A percentile compares a stretch with the other conserved stretches of the same genome.
These are phyloP conservation scores for Emericellopsis terricola DNA, from an alignment of 495 filamentous ascomycete species.

Conservation along the genomic window DNA sequence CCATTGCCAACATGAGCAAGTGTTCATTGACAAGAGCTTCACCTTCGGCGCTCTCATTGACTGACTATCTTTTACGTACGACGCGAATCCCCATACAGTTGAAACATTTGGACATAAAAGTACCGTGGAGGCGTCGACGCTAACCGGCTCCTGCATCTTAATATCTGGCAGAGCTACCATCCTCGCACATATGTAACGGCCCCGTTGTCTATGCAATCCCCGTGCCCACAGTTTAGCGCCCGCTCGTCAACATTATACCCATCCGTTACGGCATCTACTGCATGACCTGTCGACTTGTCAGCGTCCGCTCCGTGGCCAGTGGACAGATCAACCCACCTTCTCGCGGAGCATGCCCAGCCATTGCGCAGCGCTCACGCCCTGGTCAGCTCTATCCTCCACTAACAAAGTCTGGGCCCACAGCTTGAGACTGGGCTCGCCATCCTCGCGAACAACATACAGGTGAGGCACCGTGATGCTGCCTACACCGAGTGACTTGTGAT, in stretches of 20 bases:
- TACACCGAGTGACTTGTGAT: conserved; percentile 66
- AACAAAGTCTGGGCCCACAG: conserved; percentile 93
- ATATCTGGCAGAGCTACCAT: too few species aligned
- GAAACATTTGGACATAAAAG: too few species aligned
- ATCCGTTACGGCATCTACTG: conserved; percentile 1
- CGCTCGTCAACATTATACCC: neutral
- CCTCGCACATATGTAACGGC: too few species aligned
- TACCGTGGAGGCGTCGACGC: too few species aligned
- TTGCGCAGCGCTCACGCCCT: conserved; percentile 77
- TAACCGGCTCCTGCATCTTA: too few species aligned
- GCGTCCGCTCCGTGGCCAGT: too few species aligned
- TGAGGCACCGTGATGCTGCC: conserved; percentile 85
- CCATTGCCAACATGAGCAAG: too few species aligned
- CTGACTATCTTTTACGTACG: too few species aligned
- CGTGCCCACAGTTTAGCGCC: neutral
- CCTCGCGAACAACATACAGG: conserved; percentile 83
- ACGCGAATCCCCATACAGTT: too few species aligned
- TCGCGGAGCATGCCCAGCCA: conserved; percentile 86
- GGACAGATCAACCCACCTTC: too few species aligned
- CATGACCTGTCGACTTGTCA: neutral
- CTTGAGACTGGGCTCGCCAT: conserved; percentile 87
- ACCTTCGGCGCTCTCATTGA: too few species aligned
- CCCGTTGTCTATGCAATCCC: conserved; percentile 8
- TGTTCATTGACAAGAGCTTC: too few species aligned
- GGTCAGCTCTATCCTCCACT: conserved; percentile 89